These are phyloP conservation scores for Chalara sp. DNA, from an alignment of 2,329 filamentous ascomycete genomes.

Conservation along the genomic window DNA sequence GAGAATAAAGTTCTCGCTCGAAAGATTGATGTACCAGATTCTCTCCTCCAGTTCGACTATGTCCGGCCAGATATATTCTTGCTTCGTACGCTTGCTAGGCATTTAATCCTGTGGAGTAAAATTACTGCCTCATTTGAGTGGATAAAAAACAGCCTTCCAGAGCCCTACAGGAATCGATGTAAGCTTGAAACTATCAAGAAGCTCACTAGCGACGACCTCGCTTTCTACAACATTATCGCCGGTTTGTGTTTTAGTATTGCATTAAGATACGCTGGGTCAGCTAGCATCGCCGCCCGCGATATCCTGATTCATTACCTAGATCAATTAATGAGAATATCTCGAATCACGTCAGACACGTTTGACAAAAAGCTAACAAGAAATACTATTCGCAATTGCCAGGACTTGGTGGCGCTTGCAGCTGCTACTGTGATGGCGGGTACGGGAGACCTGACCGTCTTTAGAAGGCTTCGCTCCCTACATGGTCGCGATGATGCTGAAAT, in stretches of 20 bases:
- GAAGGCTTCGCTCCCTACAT: conserved; percentile 80
- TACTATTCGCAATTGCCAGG: conserved; percentile 85
- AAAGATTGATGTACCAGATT: conserved; percentile 90
- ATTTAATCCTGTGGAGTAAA: conserved; percentile 86
- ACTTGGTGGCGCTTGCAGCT: conserved; percentile 73
- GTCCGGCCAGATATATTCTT: conserved; percentile 89
- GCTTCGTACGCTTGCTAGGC: conserved; percentile 79
- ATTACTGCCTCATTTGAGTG: conserved; percentile 70
- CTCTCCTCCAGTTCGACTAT: conserved; percentile 87
- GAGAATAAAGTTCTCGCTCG: conserved; percentile 79
- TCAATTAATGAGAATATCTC: conserved; percentile 73
- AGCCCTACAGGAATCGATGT: conserved; percentile 56
- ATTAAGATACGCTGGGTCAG: conserved; percentile 68
- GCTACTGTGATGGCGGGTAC: conserved; percentile 94
- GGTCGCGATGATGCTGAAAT: conserved; percentile 78
- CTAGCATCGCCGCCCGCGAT: conserved; percentile 65
- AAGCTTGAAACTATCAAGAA: conserved; percentile 51
- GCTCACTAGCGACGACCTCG: conserved; percentile 75
- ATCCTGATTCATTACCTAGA: conserved; percentile 80
- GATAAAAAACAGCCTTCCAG: conserved; percentile 69
- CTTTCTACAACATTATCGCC: conserved; percentile 86
- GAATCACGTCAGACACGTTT: conserved; percentile 51
- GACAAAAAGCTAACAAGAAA: conserved; percentile 79
- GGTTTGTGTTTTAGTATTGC: conserved; percentile 80
- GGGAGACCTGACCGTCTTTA: conserved; percentile 78